Conservation (phyloP, 2,329 filamentous ascomycete genomes). For the Microcyclospora tardicrescens region DNA sequence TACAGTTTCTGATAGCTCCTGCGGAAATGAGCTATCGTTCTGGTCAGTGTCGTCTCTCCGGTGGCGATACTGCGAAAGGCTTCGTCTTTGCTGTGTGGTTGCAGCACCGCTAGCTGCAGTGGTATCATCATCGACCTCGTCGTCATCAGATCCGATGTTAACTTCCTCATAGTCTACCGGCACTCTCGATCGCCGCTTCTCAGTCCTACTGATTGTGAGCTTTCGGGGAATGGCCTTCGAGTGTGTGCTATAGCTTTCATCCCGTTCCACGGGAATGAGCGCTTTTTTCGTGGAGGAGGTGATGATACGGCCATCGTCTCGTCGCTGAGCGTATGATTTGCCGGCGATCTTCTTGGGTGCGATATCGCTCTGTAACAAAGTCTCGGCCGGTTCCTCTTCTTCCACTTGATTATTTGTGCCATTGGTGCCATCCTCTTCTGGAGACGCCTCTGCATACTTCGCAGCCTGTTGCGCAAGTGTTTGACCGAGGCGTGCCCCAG, state of each 20-base stretch:
- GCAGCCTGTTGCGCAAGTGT: constrained; percentile 22
- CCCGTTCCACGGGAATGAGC: constrained; percentile 20
- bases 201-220: constrained; percentile 7
- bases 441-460: constrained; percentile 17
- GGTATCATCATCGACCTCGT: constrained; percentile 20
- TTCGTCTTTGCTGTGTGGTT: constrained; percentile 1
- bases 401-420: constrained; percentile 10
- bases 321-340: constrained; percentile 27
- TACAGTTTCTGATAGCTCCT: no score
- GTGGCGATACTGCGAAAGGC: no score
- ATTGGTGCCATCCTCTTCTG: constrained; percentile 8
- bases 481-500: constrained; percentile 24
- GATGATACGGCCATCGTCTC: constrained; percentile 15
- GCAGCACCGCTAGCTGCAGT: constrained; percentile 1
- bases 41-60: not conserved
- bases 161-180: constrained; percentile 32
- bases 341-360: constrained; percentile 16
- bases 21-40: not conserved
- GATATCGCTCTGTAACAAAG: constrained; percentile 23
- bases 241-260: constrained; percentile 15
- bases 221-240: constrained; percentile 4
- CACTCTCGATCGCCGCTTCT: constrained; percentile 2
- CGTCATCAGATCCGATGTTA: constrained; percentile 33
- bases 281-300: constrained; percentile 20
- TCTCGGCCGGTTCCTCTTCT: constrained; percentile 10